Evolutionary conservation across 1,139 yeast species (phyloP).

Genomic region (Candida sp.): DNA sequence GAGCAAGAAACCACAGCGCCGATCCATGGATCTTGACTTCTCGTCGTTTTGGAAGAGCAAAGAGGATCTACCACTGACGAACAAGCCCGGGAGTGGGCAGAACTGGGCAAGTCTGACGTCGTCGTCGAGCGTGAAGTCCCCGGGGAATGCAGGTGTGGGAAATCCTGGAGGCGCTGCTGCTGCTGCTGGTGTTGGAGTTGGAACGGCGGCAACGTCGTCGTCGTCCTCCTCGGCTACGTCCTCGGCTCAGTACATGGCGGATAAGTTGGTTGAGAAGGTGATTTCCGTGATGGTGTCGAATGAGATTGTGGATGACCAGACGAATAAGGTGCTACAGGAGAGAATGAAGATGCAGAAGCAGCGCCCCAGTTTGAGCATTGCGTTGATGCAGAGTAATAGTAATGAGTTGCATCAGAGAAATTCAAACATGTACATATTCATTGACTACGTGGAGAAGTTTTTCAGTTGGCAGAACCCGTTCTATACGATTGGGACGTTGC

Average conservation of each 20-base stretch:
- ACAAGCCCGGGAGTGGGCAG: neutral
- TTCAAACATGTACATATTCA: constrained; percentile 59
- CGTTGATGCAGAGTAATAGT: constrained; percentile 70
- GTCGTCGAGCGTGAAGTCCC: neutral
- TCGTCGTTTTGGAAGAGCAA: constrained; percentile 19
- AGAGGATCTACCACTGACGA: constrained; percentile 1
- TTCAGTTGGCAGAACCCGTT: constrained; percentile 70
- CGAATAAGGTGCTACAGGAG: constrained; percentile 41
- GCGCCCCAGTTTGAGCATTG: constrained; percentile 74
- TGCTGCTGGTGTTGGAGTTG: too few species aligned
- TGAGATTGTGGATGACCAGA: constrained; percentile 45
- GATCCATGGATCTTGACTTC: constrained; percentile 19
- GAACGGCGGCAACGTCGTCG: neutral
- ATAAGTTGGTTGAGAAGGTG: constrained; percentile 71
- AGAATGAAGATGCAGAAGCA: constrained; percentile 62
- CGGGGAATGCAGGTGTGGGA: too few species aligned
- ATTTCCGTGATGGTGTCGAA: constrained; percentile 75
- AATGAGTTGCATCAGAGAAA: constrained; percentile 68
- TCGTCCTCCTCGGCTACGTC: constrained; percentile 5
- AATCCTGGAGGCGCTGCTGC: too few species aligned
- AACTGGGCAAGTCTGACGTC: constrained; percentile 5
- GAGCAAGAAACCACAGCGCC: constrained; percentile 9
- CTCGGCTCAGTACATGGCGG: constrained; percentile 49
- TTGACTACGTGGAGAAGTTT: constrained; percentile 59
- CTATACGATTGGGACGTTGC: constrained; percentile 62